A percentile compares a stretch with the other conserved stretches of the same genome.
phyloP scores from a whole-genome alignment of 2,329 filamentous ascomycete species.

The Aspergillus sp. region DNA sequence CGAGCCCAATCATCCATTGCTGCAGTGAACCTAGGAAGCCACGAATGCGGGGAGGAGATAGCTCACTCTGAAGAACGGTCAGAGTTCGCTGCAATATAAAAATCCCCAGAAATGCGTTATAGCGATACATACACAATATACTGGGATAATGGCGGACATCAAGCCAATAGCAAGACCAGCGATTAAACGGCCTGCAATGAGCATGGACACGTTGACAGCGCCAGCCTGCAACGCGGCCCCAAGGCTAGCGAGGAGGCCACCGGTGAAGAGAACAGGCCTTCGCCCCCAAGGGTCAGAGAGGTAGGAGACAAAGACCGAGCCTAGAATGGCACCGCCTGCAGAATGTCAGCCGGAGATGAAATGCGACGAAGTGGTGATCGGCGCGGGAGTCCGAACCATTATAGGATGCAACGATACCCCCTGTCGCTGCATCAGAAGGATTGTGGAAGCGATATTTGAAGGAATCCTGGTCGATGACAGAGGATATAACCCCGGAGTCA shows the following conservation, averaged over 20 bases:
- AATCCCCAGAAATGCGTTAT: too few relatives aligned
- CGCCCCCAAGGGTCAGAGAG: conserved; percentile 39
- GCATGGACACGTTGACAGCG: conserved; percentile 38
- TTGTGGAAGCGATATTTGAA: conserved; percentile 34
- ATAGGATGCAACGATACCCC: conserved; percentile 45
- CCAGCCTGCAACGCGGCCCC: conserved; percentile 40
- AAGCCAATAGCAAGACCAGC: conserved; percentile 54
- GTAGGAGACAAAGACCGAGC: conserved; percentile 35
- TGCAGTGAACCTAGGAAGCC: conserved; percentile 45
- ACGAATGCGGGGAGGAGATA: conserved; percentile 42
- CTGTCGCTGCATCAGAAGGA: conserved; percentile 35
- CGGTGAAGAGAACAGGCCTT: conserved; percentile 36
- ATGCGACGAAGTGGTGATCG: not conserved
- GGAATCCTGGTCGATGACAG: conserved; percentile 38
- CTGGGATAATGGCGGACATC: conserved; percentile 50
- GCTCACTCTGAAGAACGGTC: conserved; percentile 33
- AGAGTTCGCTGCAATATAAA: not conserved
- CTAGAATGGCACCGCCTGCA: conserved; percentile 42
- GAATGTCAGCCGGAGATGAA: conserved; percentile 5
- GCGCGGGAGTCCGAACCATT: conserved; percentile 28
- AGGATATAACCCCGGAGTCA: conserved; percentile 44
- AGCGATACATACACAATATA: conserved; percentile 43
- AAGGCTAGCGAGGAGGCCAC: conserved; percentile 35
- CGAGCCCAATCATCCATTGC: conserved; percentile 50
- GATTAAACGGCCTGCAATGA: conserved; percentile 54